phyloP scores from a whole-genome alignment of 1,284 basidiomycete genomes.

The Paramarasmius palmivorus region DNA sequence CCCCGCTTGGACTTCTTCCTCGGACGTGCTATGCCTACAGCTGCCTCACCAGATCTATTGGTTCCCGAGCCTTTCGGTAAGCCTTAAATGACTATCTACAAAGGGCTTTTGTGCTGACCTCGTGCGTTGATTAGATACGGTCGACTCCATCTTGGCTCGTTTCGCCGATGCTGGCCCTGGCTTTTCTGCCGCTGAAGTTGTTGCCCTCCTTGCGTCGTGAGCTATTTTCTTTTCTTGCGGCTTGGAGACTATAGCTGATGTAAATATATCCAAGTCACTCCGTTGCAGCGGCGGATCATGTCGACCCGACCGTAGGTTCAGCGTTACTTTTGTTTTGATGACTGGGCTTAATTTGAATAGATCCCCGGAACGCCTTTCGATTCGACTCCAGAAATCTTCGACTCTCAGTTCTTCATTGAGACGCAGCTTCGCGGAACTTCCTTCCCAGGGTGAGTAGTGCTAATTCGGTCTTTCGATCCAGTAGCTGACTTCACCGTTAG shows the following conservation, averaged over 20 bases:
- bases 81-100: neutral
- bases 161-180: constrained; percentile 7
- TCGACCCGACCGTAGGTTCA: constrained; percentile 1
- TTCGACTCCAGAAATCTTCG: constrained; percentile 6
- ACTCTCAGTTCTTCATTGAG: constrained; percentile 7
- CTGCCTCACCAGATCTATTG: constrained; percentile 14
- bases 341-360: neutral
- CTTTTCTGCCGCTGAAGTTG: constrained; percentile 1
- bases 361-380: constrained; percentile 1
- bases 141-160: constrained; percentile 1
- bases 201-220: constrained; percentile 5
- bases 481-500: no score
- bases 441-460: neutral
- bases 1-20: constrained; percentile 18
- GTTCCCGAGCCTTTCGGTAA: constrained; percentile 16
- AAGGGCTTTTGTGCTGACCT: neutral
- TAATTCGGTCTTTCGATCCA: no score
- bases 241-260: neutral
- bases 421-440: constrained; percentile 2
- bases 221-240: neutral
- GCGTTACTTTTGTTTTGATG: neutral
- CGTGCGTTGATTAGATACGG: neutral
- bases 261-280: neutral
- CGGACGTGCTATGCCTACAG: constrained; percentile 14
- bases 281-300: constrained; percentile 6